Base-by-base conservation (phyloP, 2,329 filamentous ascomycete genomes). In the Penicillium nordicum region DNA sequence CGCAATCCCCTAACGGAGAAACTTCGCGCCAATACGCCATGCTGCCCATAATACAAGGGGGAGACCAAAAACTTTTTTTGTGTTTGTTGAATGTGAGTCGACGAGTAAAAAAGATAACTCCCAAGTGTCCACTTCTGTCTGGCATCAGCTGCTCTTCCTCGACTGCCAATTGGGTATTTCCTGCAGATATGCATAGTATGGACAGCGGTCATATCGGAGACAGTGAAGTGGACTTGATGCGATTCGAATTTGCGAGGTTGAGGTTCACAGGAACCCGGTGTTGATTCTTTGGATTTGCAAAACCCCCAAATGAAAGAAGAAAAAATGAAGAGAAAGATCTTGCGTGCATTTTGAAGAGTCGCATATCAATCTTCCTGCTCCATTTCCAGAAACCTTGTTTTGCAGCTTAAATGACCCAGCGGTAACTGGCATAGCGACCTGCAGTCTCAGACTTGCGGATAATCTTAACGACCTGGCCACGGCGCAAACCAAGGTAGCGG, bases 391-490 rank as follows among this genome's bases (percentile, higher is more conserved):
- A 38, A 37, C 21, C 30, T 18, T 12, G 14, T 49, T 40, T 32
- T 23, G 29, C 18, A 30, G 16, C 37, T 70, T 70, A 80, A 52
- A 79, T 79, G 34, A 80, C 83, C 84, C 84, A 87, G 67, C 93
- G 82, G 77, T 99, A 99, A 84, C 91, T 96, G 47, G 94, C 94
- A 77, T 99, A 99, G 51, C 94, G 84, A 59, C 94, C 94, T 14
- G 94, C 94, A 54, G 94, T 99, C 81, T 97, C 94, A 71, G 88
- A 92, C 74, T 88, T 92, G 63, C 94, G 83, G 69, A 99, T 97
- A 68, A 99, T 99, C 84, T 99, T 99, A 69, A 99, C 94, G 3
- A 99, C 92, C 76, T 97, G 90, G 4, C 92, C 92, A 71, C 92
- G 84, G 79, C 89, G 88, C 72, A 99, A 79, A 12, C 94, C 94